These are phyloP conservation scores for Aspergillus sergii DNA, from an alignment of 2,329 filamentous ascomycete genomes.

Conservation along the genomic window DNA sequence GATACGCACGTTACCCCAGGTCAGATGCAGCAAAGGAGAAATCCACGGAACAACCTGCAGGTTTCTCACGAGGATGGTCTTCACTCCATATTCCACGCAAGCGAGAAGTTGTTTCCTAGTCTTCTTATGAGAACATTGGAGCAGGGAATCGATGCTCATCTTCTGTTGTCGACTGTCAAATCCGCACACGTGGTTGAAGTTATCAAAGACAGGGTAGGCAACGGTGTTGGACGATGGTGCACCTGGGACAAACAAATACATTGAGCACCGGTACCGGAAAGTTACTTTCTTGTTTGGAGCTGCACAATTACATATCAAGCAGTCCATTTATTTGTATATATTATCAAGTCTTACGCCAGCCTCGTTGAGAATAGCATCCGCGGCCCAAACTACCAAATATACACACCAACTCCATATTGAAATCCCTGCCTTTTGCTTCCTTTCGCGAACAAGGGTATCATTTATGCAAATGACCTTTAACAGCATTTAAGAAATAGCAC, in stretches of 20 bases:
- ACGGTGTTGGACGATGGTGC: constrained; percentile 41
- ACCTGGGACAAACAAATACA: constrained; percentile 25
- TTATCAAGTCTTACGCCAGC: constrained; percentile 23
- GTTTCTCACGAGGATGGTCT: constrained; percentile 22
- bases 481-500: constrained; percentile 1
- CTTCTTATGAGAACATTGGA: constrained; percentile 40
- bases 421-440: constrained; percentile 19
- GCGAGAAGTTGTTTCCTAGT: constrained; percentile 28
- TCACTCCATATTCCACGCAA: constrained; percentile 30
- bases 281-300: neutral
- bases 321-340: constrained; percentile 2
- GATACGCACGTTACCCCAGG: neutral
- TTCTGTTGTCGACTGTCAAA: constrained; percentile 36
- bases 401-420: constrained; percentile 31
- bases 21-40: neutral
- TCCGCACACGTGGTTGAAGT: constrained; percentile 36
- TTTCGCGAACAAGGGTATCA: constrained; percentile 31
- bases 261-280: neutral
- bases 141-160: constrained; percentile 43
- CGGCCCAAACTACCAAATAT: constrained; percentile 11
- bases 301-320: neutral
- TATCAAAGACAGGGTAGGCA: constrained; percentile 42
- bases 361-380: constrained; percentile 12
- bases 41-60: constrained; percentile 1
- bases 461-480: constrained; percentile 13